Evolutionary conservation across 2,329 filamentous ascomycete genomes (phyloP), one percentile per base, ranked within the genome.

Genomic region (Penicillium sp.): DNA sequence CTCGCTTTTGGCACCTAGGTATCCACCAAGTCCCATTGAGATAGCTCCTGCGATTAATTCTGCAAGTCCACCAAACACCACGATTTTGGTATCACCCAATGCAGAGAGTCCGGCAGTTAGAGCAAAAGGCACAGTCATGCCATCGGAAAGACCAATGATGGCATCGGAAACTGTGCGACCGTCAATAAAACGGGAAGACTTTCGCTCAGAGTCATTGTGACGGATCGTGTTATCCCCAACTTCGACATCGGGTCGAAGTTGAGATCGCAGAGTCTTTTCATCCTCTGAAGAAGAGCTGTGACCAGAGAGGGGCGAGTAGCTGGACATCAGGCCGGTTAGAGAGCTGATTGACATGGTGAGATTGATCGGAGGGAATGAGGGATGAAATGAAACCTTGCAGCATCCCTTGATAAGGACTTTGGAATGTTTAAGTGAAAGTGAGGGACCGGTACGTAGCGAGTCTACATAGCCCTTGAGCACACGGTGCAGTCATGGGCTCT

Each of bases 61-160:
- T 4, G 88, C 88, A 29, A 90, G 76, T 7, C 88, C 88, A 47
- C 86, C 88, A 59, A 88, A 84, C 55, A 93, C 83, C 60, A 88
- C 85, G 4, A 87, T 81, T 45, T 79, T 81, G 30, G 84, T 85
- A 67, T 83, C 79, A n/a, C 85, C 85, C 42, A 88, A 76, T 2
- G 75, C 75, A 7, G 69, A 74, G 47, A 92, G 78, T 13, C 89
- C 89, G 0, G 89, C 89, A 0, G 87, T 91, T 35, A 92, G 77
- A 14, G 89, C 89, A 62, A 92, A 92, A 0, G 89, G 89, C 0
- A 92, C 89, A 0, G 89, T 92, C 62, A 92, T 79, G 14, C 89
- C 89, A 66, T 92, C 89, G 0, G 88, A 86, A 62, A 91, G 85
- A 49, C 89, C 89, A 61, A 92, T 86, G 56, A 89, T 90, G 58